Conservation (phyloP, 2,329 filamentous ascomycete species). For the Verticillium longisporum region DNA sequence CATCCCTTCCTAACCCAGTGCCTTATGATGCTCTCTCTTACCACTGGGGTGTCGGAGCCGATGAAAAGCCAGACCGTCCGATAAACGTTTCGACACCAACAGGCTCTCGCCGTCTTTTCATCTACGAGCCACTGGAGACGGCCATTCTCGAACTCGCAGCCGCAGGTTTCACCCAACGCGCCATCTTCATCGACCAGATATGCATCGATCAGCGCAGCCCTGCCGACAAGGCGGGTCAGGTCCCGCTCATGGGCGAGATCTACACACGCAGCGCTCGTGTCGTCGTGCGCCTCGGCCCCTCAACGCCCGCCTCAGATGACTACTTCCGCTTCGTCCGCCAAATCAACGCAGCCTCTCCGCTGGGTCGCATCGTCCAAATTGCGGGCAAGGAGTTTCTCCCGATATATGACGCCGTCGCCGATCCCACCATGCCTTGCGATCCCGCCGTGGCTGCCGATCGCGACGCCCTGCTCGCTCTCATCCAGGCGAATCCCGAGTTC, state of each 20-base stretch:
- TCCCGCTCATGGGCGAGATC: not conserved
- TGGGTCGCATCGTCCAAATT: not conserved
- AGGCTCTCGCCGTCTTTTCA: constrained; percentile 10
- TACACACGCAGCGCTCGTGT: not conserved
- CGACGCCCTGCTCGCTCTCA: constrained; percentile 17
- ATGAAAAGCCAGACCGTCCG: not conserved
- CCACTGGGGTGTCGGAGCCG: not conserved
- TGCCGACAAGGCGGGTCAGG: constrained; percentile 2
- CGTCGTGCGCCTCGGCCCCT: constrained; percentile 6
- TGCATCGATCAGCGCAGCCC: constrained; percentile 6
- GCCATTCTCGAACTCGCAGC: constrained; percentile 17
- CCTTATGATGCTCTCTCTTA: not conserved
- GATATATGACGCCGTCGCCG: constrained; percentile 22
- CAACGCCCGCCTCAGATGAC: constrained; percentile 11
- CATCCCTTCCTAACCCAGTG: not conserved
- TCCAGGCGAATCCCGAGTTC: constrained; percentile 16
- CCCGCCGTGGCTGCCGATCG: constrained; percentile 15
- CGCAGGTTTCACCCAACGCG: not conserved
- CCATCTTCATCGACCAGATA: constrained; percentile 3
- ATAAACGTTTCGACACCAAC: constrained; percentile 15
- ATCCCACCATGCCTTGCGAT: constrained; percentile 12
- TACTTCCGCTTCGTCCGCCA: not conserved
- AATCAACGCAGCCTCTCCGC: not conserved
- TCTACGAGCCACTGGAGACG: constrained; percentile 21
- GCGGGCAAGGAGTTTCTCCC: constrained; percentile 11